phyloP scores from a whole-genome alignment of 1,284 basidiomycete genomes.

The Trametes hirsuta region DNA sequence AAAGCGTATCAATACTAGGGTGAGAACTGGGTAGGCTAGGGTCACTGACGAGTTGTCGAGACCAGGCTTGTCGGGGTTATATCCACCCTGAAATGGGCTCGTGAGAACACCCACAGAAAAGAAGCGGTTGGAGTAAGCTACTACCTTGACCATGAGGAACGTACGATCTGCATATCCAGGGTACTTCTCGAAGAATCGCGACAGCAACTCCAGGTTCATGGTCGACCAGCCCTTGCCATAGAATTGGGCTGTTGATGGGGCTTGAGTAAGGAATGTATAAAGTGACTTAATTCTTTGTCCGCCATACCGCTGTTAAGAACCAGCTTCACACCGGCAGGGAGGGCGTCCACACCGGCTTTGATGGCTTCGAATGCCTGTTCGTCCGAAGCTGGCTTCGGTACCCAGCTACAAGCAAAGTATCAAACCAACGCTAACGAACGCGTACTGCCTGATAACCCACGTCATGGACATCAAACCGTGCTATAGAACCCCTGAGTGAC shows the following conservation, averaged over 20 bases:
- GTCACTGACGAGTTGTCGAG: slow-evolving; percentile 36
- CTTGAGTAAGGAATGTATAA: not conserved
- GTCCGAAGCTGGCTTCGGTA: slow-evolving; percentile 41
- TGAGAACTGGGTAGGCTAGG: not conserved
- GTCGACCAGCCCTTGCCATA: slow-evolving; percentile 42
- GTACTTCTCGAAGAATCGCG: slow-evolving; percentile 52
- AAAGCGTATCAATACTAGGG: not conserved
- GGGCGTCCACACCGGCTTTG: slow-evolving; percentile 56
- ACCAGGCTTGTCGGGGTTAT: slow-evolving; percentile 14
- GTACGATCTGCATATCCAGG: slow-evolving; percentile 58
- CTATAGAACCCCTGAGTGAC: not conserved
- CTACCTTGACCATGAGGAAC: slow-evolving; percentile 51
- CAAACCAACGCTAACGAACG: not conserved
- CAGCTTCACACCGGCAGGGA: slow-evolving; percentile 46
- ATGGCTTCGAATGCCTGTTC: slow-evolving; percentile 59
- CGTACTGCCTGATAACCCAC: not conserved
- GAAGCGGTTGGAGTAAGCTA: not conserved
- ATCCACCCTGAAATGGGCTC: slow-evolving; percentile 45
- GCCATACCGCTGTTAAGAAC: slow-evolving; percentile 44
- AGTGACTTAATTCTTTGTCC: not conserved
- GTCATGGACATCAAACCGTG: slow-evolving; percentile 58
- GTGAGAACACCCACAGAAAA: not conserved
- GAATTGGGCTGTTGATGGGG: slow-evolving; percentile 40
- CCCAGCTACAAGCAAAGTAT: not conserved
- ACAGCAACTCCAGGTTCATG: slow-evolving; percentile 47